Base-by-base conservation (phyloP, 73 alveolate genomes). In the Tetrahymena elliotti region DNA sequence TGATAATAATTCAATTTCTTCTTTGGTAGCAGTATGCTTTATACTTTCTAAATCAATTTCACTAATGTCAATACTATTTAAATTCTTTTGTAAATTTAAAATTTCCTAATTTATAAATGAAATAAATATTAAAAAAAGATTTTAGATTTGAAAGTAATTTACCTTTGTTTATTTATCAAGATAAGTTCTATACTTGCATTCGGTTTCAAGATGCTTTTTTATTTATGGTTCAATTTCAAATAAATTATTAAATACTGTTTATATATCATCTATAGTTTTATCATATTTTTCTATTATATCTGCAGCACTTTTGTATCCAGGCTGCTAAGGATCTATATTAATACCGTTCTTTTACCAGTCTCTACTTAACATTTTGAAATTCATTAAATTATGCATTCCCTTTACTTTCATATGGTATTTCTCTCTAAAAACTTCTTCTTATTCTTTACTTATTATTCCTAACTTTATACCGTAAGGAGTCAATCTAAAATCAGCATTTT, bases 401-500 rank as follows among this genome's bases (percentile, higher is more conserved):
- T 95, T 35, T 22, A 88, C 84, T 68, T 93, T 96, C 38, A 52
- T 38, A 68, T 95, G 93, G 20, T 38, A 9, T 53, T 96, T 96
- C 93, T 82, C 3, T 82, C 83, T 84, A 83, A 94, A 96, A 3
- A 52, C 38, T 8, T 34, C 54, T 34, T 68, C 84, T 40, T 96
- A 83, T 39, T 94, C 97, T 52, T 94, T 41, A 11, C 38, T 68
- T 27, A 96, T 22, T 18, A 96, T 93, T 8, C 98, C 98, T 16
- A 96, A 13, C 10, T 95, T 96, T 27, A 93, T 92, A 12, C 95
- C 98, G 53, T 92, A 93, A n/a, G 94, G 94, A 6, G 97, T 94
- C 24, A 95, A 93, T 94, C 98, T 97, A 93, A 95, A 94, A 92
- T 97, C 98, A 35, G 96, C 92, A 37, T 97, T 97, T 41, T 97